These are phyloP conservation scores for Xylaria bambusicola DNA, from an alignment of 495 filamentous ascomycete genomes.

Conservation along the genomic window DNA sequence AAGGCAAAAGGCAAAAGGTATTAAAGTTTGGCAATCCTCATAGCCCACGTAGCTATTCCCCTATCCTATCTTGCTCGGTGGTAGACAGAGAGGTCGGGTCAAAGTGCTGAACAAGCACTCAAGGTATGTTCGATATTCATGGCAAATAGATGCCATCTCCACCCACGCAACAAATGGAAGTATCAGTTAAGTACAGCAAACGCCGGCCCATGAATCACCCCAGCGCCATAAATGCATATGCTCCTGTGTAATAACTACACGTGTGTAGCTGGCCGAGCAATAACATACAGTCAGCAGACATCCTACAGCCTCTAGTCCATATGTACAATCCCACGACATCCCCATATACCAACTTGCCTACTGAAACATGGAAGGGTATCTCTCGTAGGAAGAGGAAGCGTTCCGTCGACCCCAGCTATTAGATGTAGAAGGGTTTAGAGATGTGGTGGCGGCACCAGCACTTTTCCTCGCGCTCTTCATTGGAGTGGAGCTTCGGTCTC, in stretches of 20 bases:
- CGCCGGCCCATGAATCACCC: constrained; percentile 6
- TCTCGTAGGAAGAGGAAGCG: constrained; percentile 23
- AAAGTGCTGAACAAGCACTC: neutral
- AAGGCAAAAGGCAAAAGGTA: neutral
- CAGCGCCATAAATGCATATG: constrained; percentile 17
- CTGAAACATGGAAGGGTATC: constrained; percentile 25
- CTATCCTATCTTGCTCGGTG: too few species aligned
- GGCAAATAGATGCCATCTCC: neutral
- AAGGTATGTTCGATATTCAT: too few species aligned
- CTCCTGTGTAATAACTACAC: neutral
- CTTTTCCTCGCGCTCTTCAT: constrained; percentile 30
- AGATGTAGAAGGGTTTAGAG: constrained; percentile 17
- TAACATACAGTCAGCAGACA: neutral
- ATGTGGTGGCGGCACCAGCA: constrained; percentile 23
- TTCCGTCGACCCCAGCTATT: constrained; percentile 22
- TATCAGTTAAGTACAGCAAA: constrained; percentile 4
- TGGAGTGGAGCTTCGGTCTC: constrained; percentile 30
- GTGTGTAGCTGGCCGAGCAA: neutral
- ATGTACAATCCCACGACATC: neutral
- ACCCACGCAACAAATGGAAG: neutral
- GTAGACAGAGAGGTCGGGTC: too few species aligned
- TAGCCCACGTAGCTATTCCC: neutral
- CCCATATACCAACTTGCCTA: neutral
- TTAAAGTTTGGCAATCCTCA: neutral
- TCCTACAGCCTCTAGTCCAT: neutral